These are phyloP conservation scores for Capsella bursapastoris DNA, from an alignment of 345 rosid genomes.

Conservation along the genomic window DNA sequence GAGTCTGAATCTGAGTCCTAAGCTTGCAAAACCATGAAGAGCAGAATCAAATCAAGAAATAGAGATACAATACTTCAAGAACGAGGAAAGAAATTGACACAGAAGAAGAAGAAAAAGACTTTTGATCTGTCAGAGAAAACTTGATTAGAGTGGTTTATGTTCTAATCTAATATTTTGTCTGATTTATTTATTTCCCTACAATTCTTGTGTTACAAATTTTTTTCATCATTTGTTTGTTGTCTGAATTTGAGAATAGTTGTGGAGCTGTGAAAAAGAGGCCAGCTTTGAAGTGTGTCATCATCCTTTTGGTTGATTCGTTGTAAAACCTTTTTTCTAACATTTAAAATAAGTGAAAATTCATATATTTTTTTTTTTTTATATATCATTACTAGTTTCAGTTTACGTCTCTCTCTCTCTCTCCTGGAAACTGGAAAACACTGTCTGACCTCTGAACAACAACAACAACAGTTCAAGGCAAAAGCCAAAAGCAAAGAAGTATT, in stretches of 20 bases:
- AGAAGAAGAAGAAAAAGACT: slow-evolving; percentile 17
- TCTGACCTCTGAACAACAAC: not conserved
- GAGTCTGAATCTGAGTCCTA: slow-evolving; percentile 34
- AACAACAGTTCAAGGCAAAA: not conserved
- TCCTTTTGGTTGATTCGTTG: not conserved
- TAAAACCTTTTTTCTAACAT: not conserved
- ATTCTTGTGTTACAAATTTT: slow-evolving; percentile 9
- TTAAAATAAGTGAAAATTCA: not conserved
- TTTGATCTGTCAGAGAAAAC: slow-evolving; percentile 9
- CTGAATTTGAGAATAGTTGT: slow-evolving; percentile 8
- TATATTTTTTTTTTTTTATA: too few relatives aligned
- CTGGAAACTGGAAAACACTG: not conserved
- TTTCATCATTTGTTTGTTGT: slow-evolving; percentile 8
- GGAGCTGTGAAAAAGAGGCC: not conserved
- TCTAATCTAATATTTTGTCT: slow-evolving; percentile 4
- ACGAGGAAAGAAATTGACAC: slow-evolving; percentile 15
- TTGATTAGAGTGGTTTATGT: slow-evolving; percentile 29
- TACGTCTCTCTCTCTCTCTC: not conserved
- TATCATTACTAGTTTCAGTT: not conserved
- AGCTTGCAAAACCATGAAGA: not conserved
- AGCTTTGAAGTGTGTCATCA: not conserved
- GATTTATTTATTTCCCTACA: not conserved
- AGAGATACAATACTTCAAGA: slow-evolving; percentile 5
- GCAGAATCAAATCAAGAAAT: not conserved
- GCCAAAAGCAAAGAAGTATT: too few relatives aligned